Conservation (phyloP, 371 early-diverging fungal species). For the Apophysomyces ossiformis region DNA sequence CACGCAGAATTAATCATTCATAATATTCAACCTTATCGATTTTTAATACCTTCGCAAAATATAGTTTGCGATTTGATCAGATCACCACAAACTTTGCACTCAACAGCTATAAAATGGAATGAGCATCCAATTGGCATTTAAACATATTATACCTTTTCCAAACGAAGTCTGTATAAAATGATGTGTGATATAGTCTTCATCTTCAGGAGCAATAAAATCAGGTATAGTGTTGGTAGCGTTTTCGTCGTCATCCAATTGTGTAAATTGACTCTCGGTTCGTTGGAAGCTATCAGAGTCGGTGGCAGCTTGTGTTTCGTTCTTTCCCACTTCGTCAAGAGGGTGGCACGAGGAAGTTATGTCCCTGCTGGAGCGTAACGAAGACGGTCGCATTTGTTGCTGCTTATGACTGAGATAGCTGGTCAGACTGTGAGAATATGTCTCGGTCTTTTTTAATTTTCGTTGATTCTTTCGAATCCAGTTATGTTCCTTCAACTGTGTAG, state of each 20-base stretch:
- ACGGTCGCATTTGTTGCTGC: constrained; percentile 13
- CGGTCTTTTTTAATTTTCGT: constrained; percentile 11
- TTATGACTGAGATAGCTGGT: constrained; percentile 3
- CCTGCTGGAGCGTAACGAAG: background rate
- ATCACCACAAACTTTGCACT: constrained; percentile 49
- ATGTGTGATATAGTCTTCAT: constrained; percentile 30
- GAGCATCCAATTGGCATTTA: constrained; percentile 3
- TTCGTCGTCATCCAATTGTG: background rate
- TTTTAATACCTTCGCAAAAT: constrained; percentile 41
- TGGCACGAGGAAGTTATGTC: background rate
- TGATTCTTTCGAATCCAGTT: constrained; percentile 68
- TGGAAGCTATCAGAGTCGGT: background rate
- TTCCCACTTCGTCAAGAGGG: background rate
- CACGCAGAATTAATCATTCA: background rate
- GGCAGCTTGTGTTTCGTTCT: background rate
- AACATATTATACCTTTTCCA: constrained; percentile 16
- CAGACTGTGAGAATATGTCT: background rate
- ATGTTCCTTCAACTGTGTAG: constrained; percentile 69
- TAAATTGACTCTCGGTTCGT: constrained; percentile 1
- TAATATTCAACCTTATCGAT: background rate
- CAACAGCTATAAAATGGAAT: constrained; percentile 23
- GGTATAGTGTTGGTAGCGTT: background rate
- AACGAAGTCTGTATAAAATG: constrained; percentile 38
- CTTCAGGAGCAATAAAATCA: constrained; percentile 9
- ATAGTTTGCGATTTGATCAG: constrained; percentile 27